Base-by-base conservation (phyloP, 2,329 filamentous ascomycete species). In the Penicillium sp. region DNA sequence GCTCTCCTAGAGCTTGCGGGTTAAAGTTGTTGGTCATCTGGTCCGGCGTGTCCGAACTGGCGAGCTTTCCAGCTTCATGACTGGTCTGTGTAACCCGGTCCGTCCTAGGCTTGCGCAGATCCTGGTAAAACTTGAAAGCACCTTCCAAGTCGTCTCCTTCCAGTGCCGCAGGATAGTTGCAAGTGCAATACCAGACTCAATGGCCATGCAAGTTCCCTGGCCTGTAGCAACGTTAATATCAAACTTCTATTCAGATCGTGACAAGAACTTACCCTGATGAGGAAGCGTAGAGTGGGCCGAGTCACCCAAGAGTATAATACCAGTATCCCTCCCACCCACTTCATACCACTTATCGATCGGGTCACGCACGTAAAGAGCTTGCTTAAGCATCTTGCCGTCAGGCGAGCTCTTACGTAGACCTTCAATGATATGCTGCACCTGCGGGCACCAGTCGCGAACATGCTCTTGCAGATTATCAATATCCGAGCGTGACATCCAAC, bases 61-160 rank as follows among this genome's bases (percentile, higher is more conserved):
- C 65, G 35, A 68, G 49, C 48, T 61, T 66, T 16, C 66, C 65
- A n/a, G 65, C 61, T 42, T 68, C 65, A 28, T 61, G 62, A 49
- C 65, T 68, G 1, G 66, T 65, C 42, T 55, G 50, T 7, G 64
- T 67, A 31, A 68, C 56, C 16, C 56, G 56, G 45, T 69, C 66
- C 10, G 65, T 69, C 10, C 65, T 61, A 3, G 66, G 66, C 46
- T 68, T 68, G 31, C 66, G 58, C 13, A 68, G 49, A 42, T 66
- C 57, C 31, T 67, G 65, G 40, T 66, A 68, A 47, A 68, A 66
- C 36, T 62, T 52, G 43, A 69, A 61, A 7, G 66, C 66, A 4
- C 50, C 46, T 7, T 48, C 49, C 13, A 68, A 45, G 27, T 65
- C 56, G 8, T 56, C 50, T 37, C 46, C 24, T 60, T 60, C 64